Evolutionary conservation across 2,329 filamentous ascomycete genomes (phyloP), one percentile per base, ranked within the genome.

Genomic region (Myriangium duriaei): DNA sequence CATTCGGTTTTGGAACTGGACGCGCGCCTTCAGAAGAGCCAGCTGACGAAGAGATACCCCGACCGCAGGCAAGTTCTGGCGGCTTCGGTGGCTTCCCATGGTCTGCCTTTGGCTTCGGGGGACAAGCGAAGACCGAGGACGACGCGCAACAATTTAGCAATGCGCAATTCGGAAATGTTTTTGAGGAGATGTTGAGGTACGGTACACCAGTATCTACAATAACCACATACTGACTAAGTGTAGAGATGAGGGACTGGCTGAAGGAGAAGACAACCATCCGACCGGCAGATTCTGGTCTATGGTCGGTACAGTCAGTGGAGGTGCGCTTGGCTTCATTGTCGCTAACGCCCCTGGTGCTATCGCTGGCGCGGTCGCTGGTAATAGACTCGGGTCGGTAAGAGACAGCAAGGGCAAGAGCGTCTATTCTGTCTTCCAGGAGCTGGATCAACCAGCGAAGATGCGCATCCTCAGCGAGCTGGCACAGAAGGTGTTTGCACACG

Each of bases 351-450:
- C 88, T 0, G 91, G 91, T 0, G 71, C 88, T 52, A 60, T 96
- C 26, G 88, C 88, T 0, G 91, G 91, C 2, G 85, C 84, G 2
- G 87, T 95, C 2, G 88, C 87, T 0, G 91, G 91, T 9, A 96
- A 95, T 61, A 65, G 87, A 36, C 62, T 96, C n/a, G 91, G 91
- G 1, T 83, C 84, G 5, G 74, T 98, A 13, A 70, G 91, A 40
- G 91, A 98, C 62, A 76, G 81, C 19, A 86, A 78, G 61, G 87
- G 87, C 14, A 96, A 95, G 76, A 93, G 84, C 54, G 91, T 98
- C 4, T 96, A 92, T 60, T 69, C 77, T 17, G 91, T 95, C 11
- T 96, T 88, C 57, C 76, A 84, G 67, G 82, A 94, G 50, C 65
- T 98, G 53, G 86, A 86, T 35, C 81, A 85, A 59, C 70, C 69